Conservation (phyloP, 441 rosid genomes). For the Cnidoscolus chayamansa region DNA sequence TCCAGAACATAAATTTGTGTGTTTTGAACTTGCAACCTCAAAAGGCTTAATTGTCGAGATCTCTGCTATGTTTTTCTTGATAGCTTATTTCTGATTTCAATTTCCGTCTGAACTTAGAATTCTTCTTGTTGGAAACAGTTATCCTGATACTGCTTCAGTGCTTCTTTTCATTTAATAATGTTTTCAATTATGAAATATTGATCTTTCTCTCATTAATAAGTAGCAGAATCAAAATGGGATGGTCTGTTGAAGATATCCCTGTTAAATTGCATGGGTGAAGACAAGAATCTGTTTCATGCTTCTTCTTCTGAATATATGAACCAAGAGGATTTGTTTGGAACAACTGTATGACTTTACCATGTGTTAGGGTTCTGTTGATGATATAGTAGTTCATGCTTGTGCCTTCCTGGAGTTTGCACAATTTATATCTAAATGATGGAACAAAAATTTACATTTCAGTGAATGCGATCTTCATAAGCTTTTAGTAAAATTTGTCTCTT, state of each 20-base stretch:
- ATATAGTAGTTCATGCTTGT: neutral
- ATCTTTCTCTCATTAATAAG: neutral
- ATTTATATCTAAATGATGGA: neutral
- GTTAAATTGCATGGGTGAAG: neutral
- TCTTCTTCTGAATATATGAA: slow-evolving; percentile 1
- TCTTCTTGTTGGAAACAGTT: slow-evolving; percentile 5
- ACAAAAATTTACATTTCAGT: neutral
- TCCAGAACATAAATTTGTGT: neutral
- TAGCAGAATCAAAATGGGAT: neutral
- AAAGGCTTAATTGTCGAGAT: neutral
- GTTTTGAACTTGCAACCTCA: neutral
- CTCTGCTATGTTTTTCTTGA: neutral
- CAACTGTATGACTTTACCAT: neutral
- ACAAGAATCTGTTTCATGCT: neutral
- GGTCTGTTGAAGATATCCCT: neutral
- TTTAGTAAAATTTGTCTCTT: neutral
- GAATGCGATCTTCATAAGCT: neutral
- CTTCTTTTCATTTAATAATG: neutral
- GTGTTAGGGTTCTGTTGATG: neutral
- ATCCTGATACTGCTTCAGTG: no score
- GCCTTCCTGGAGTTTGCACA: neutral
- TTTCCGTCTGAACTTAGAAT: neutral
- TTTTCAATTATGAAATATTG: neutral
- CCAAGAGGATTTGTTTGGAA: neutral
- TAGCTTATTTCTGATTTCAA: neutral